Base-by-base conservation (phyloP, 495 filamentous ascomycete genomes). In the Hypomontagnella submonticulosa region DNA sequence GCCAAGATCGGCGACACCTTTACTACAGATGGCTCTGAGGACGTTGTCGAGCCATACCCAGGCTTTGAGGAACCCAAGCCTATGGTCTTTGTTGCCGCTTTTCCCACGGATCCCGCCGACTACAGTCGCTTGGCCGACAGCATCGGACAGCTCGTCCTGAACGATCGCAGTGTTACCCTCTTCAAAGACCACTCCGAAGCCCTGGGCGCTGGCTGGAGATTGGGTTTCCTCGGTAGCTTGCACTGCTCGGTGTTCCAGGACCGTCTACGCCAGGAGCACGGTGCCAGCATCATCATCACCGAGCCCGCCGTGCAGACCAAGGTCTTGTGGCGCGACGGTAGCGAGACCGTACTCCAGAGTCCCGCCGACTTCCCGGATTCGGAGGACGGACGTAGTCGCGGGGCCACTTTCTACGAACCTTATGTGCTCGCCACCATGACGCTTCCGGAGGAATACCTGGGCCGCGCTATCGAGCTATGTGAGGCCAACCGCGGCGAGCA, bases 181-280 rank as follows among this genome's bases (percentile, higher is more conserved):
- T 89, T 93, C 61, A 98, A 97, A 75, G 95, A 97, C 69, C 90
- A 89, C 27, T 97, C 93, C 0, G 92, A 98, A 60, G 95, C 95
- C 1, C 80, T 99, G 0, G 95, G 95, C 4, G 92, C 93, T 15
- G 95, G 95, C 1, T 99, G 95, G 89, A 85, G 95, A 36, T 78
- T 99, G 34, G 95, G 95, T 0, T 99, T 99, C 71, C 75, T 98
- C n/a, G 95, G 95, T 0, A 97, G 93, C 10, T 83, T 99, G 33
- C 95, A 99, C 74, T 97, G 95, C 76, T 97, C 93, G 30, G 95
- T 99, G 3, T 99, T 99, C 69, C 93, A 99, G 77, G 95, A 99
- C 76, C 89, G 95, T n/a, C 79, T 99, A 30, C 86, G 92, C 13
- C 92, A 97, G 72, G 95, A 99, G 75, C 93, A 98, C 71, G 95